Evolutionary conservation across 768 basidiomycete species (phyloP).

Genomic region (Phylloporus sp.): DNA sequence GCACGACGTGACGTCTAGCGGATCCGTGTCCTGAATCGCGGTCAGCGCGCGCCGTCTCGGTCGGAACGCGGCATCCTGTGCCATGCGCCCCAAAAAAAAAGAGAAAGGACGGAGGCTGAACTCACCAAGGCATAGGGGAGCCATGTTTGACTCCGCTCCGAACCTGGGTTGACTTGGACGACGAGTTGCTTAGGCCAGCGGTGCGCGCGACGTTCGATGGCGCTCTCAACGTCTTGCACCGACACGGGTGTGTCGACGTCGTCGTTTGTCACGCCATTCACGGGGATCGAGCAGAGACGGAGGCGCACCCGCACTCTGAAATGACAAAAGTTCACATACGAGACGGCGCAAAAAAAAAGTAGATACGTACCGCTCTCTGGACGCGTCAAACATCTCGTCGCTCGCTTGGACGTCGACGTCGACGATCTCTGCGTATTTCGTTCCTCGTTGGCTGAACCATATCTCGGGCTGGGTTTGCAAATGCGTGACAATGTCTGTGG

Average conservation of each 20-base stretch:
- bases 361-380: constrained; percentile 14
- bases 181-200: constrained; percentile 44
- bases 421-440: constrained; percentile 16
- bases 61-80: neutral
- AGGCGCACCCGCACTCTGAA: constrained; percentile 18
- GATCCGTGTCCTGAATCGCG: constrained; percentile 24
- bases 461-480: constrained; percentile 18
- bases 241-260: neutral
- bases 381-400: constrained; percentile 19
- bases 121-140: constrained; percentile 42
- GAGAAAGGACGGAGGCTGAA: constrained; percentile 1
- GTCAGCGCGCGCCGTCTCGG: neutral
- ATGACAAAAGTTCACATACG: too few relatives aligned
- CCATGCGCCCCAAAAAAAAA: too few relatives aligned
- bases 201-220: constrained; percentile 14
- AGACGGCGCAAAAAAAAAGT: neutral
- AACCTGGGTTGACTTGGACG: constrained; percentile 41
- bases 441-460: constrained; percentile 25
- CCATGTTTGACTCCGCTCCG: constrained; percentile 34
- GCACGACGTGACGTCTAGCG: constrained; percentile 39
- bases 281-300: constrained; percentile 20
- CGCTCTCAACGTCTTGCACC: constrained; percentile 4
- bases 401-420: constrained; percentile 20
- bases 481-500: constrained; percentile 11
- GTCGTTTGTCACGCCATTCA: neutral